These are phyloP conservation scores for Diaporthe capsici DNA, from an alignment of 2,329 filamentous ascomycete genomes.

Conservation along the genomic window DNA sequence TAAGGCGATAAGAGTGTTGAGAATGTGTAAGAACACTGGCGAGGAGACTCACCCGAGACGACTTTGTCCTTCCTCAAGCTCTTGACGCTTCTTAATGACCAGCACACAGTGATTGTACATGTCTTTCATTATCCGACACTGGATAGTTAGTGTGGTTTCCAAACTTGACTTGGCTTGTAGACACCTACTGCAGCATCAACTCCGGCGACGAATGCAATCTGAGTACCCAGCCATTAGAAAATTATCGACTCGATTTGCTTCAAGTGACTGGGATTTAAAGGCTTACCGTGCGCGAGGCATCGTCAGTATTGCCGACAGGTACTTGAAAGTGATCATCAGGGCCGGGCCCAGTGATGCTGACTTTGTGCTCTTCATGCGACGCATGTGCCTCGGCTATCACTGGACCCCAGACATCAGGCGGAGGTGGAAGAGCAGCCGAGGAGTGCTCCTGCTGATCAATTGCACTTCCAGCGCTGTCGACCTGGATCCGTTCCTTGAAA, in stretches of 20 bases:
- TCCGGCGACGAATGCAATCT: constrained; percentile 33
- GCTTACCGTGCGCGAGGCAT: constrained; percentile 33
- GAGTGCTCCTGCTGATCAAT: not conserved
- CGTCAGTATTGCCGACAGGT: not conserved
- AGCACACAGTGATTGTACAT: constrained; percentile 7
- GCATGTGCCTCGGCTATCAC: not conserved
- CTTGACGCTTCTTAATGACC: not conserved
- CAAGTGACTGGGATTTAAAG: too few species aligned
- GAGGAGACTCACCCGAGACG: constrained; percentile 21
- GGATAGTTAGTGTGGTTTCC: not conserved
- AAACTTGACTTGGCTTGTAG: not conserved
- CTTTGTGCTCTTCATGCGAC: not conserved
- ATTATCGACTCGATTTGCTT: too few species aligned
- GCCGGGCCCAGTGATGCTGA: constrained; percentile 33
- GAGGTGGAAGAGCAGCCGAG: not conserved
- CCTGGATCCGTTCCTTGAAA: not conserved
- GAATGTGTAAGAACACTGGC: not conserved
- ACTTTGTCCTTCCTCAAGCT: constrained; percentile 7
- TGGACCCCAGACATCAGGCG: constrained; percentile 15
- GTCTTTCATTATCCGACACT: constrained; percentile 29
- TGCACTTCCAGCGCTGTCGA: not conserved
- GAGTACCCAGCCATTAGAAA: not conserved
- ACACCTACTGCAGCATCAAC: constrained; percentile 33
- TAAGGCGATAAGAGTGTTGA: too few species aligned
- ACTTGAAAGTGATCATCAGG: constrained; percentile 25